Conservation (phyloP, 441 rosid species). For the Aleurites moluccanus region DNA sequence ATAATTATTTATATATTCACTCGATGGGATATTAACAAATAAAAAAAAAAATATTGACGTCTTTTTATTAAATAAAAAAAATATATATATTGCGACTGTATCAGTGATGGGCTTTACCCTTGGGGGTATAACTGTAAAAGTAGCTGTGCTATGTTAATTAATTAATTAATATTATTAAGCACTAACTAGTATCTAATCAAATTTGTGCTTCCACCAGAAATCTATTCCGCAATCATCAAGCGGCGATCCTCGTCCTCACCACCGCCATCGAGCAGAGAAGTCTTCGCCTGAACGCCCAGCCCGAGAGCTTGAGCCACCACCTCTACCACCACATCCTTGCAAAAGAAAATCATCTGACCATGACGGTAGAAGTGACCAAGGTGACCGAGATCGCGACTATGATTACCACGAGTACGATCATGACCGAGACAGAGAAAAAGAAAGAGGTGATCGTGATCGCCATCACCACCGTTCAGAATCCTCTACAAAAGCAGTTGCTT, state of each 20-base stretch:
- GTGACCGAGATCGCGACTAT: constrained; percentile 37
- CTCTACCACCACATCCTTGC: constrained; percentile 25
- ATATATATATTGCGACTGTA: no score
- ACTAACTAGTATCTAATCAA: neutral
- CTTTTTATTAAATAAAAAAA: no score
- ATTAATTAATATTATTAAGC: neutral
- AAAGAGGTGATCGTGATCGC: constrained; percentile 31
- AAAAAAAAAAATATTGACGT: no score
- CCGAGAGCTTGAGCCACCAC: constrained; percentile 34
- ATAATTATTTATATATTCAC: no score
- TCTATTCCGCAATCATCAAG: constrained; percentile 32
- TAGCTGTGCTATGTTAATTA: no score
- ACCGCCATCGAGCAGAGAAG: constrained; percentile 42
- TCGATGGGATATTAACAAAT: no score
- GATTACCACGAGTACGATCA: constrained; percentile 41
- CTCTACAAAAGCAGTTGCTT: constrained; percentile 32
- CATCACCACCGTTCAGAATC: constrained; percentile 40
- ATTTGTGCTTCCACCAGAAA: constrained; percentile 33
- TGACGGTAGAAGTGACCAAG: constrained; percentile 30
- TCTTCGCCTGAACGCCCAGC: constrained; percentile 39
- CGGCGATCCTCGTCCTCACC: constrained; percentile 31
- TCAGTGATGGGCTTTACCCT: neutral
- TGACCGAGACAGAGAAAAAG: constrained; percentile 31
- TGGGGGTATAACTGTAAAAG: neutral
- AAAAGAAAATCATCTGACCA: constrained; percentile 64